These are phyloP conservation scores for Pyricularia grisea DNA, from an alignment of 2,329 filamentous ascomycete genomes.

Conservation along the genomic window DNA sequence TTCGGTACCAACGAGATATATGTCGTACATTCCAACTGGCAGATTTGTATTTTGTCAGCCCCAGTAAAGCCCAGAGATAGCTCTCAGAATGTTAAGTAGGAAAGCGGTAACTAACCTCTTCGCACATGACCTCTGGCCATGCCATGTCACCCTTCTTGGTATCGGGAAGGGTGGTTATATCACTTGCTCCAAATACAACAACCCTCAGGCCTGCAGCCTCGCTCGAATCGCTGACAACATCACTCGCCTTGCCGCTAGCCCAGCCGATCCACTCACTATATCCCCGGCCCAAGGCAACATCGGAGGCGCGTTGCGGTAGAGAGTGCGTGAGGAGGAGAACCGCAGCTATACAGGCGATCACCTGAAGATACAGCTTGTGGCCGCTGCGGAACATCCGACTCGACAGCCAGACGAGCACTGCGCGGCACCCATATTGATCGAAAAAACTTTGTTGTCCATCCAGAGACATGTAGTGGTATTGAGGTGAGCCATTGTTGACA, in stretches of 20 bases:
- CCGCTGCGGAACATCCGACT: conserved; percentile 17
- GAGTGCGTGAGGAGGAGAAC: conserved; percentile 14
- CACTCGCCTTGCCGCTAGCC: conserved; percentile 1
- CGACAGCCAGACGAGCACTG: conserved; percentile 18
- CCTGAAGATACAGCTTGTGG: conserved; percentile 17
- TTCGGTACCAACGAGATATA: conserved; percentile 36
- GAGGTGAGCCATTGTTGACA: not conserved
- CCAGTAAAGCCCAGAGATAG: not conserved
- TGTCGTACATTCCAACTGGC: conserved; percentile 34
- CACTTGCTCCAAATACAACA: conserved; percentile 43
- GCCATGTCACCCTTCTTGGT: conserved; percentile 14
- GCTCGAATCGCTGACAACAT: conserved; percentile 6
- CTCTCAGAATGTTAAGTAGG: not conserved
- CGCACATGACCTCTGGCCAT: conserved; percentile 41
- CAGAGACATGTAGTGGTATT: not conserved
- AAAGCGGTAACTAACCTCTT: conserved; percentile 26
- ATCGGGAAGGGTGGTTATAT: conserved; percentile 27
- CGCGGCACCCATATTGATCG: conserved; percentile 3
- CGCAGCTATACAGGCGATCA: conserved; percentile 12
- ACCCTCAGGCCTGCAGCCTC: conserved; percentile 29
- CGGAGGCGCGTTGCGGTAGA: conserved; percentile 12
- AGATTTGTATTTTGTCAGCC: not conserved
- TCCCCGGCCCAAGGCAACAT: conserved; percentile 10
- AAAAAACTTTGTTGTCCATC: not conserved
- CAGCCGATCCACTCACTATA: conserved; percentile 11